Evolutionary conservation across 2,329 filamentous ascomycete species (phyloP).

Genomic region (Colletotrichum sp.): DNA sequence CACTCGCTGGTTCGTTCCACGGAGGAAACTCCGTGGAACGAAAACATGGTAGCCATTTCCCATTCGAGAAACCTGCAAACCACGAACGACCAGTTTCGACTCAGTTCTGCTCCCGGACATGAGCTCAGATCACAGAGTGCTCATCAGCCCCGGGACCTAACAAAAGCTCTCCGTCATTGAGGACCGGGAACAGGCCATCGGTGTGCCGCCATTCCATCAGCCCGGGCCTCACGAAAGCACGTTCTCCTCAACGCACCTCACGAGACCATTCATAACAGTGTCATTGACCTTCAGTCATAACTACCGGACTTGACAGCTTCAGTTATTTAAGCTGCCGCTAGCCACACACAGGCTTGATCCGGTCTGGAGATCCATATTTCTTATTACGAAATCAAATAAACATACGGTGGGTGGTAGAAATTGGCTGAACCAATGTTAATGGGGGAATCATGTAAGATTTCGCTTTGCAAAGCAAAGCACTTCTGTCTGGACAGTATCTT

Average conservation of each 20-base stretch:
- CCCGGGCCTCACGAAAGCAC: background rate
- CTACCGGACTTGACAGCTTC: background rate
- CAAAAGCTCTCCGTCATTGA: background rate
- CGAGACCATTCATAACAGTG: background rate
- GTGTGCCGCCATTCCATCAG: background rate
- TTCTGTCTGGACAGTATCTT: background rate
- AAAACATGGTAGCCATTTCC: background rate
- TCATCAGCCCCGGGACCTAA: background rate
- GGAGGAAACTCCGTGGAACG: no score
- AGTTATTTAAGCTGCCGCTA: background rate
- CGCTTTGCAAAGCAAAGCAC: background rate
- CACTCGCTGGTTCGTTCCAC: background rate
- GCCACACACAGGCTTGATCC: background rate
- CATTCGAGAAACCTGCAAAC: background rate
- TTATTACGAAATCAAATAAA: background rate
- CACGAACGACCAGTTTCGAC: background rate
- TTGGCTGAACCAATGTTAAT: background rate
- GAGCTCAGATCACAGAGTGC: background rate
- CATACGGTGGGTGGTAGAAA: background rate
- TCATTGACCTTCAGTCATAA: background rate
- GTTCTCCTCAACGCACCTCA: background rate
- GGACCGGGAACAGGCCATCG: background rate
- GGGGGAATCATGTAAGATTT: background rate
- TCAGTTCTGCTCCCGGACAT: background rate
- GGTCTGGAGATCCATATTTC: background rate